Conservation (phyloP, 2,329 filamentous ascomycete genomes). For the Sphaerulina musiva region DNA sequence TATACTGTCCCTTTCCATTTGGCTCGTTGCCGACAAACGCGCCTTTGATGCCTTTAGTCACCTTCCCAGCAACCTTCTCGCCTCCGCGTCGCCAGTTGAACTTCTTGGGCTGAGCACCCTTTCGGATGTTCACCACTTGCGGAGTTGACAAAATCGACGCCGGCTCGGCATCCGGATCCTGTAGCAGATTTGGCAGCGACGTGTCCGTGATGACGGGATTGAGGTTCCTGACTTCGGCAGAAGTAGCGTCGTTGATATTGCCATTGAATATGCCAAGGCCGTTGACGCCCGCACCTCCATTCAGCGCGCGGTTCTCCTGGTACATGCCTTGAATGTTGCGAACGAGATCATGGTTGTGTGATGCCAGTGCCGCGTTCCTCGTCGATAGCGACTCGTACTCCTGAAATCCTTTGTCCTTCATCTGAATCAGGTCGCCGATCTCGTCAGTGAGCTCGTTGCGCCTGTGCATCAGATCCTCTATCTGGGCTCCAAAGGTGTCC, state of each 20-base stretch:
- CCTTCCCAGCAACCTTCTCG: slow-evolving; percentile 87
- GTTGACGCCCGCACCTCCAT: slow-evolving; percentile 41
- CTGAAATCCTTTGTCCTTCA: slow-evolving; percentile 86
- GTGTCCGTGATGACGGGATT: slow-evolving; percentile 30
- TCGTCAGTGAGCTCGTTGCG: slow-evolving; percentile 79
- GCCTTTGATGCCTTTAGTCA: slow-evolving; percentile 88
- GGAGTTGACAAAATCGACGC: slow-evolving; percentile 61
- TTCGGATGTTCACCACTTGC: slow-evolving; percentile 92
- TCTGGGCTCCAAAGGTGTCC: slow-evolving; percentile 65
- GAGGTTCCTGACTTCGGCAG: slow-evolving; percentile 40
- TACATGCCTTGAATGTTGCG: slow-evolving; percentile 91
- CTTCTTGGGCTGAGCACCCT: slow-evolving; percentile 79
- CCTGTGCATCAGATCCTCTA: slow-evolving; percentile 86
- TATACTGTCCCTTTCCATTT: slow-evolving; percentile 23
- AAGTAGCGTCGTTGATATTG: slow-evolving; percentile 19
- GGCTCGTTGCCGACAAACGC: slow-evolving; percentile 58
- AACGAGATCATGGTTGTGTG: slow-evolving; percentile 92
- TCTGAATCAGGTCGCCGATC: slow-evolving; percentile 70
- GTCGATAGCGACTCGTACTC: slow-evolving; percentile 92
- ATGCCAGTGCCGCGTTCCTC: slow-evolving; percentile 88
- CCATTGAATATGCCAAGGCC: slow-evolving; percentile 57
- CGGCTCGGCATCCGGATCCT: slow-evolving; percentile 59
- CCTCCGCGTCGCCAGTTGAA: slow-evolving; percentile 99
- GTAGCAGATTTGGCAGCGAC: slow-evolving; percentile 38
- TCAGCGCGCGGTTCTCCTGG: slow-evolving; percentile 58